Evolutionary conservation across 2,329 filamentous ascomycete genomes (phyloP), one percentile per base, ranked within the genome.

Genomic region (Pseudogymnoascus sp.): DNA sequence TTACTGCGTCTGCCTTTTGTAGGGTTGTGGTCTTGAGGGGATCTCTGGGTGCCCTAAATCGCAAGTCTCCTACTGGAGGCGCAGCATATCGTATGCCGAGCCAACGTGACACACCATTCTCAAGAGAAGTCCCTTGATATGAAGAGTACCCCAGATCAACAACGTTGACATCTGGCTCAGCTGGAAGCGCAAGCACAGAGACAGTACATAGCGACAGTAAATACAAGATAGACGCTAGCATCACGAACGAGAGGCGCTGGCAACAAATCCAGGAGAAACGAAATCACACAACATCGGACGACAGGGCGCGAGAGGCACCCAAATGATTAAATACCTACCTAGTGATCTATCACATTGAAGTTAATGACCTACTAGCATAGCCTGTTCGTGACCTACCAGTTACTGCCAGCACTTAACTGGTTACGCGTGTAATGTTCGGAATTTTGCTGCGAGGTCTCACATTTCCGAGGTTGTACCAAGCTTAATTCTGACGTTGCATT

Each of bases 61-160:
- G 81, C 65, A 90, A 72, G 5, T 82, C 69, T 1, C 86, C 87
- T 1, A 89, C 64, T 0, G 90, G 90, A 13, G 89, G 79, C 4
- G 87, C 85, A 1, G 90, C 90, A 77, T 85, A 95, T 48, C 89
- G 84, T 67, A 95, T 84, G 1, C 89, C 90, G 6, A 90, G 80
- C 88, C 89, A 93, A 73, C 88, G 81, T 2, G 83, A 85, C 60
- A 92, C 77, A 1, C 86, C 87, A 68, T 83, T 83, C 0, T 75
- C 68, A 1, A 81, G 77, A 1, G 78, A 71, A 3, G 77, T 75
- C 7, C 90, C 90, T 61, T 79, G 74, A 71, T 92, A 92, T 25
- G 79, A 82, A 31, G 86, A 82, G 72, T 92, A 93, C 2, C 80
- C 81, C 21, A 93, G 78, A 66, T 90, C 79, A 13, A 92, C 85